Evolutionary conservation across 1,284 basidiomycete species (phyloP), one percentile per base, ranked within the genome.

Genomic region (Apiotrichum gamsii): DNA sequence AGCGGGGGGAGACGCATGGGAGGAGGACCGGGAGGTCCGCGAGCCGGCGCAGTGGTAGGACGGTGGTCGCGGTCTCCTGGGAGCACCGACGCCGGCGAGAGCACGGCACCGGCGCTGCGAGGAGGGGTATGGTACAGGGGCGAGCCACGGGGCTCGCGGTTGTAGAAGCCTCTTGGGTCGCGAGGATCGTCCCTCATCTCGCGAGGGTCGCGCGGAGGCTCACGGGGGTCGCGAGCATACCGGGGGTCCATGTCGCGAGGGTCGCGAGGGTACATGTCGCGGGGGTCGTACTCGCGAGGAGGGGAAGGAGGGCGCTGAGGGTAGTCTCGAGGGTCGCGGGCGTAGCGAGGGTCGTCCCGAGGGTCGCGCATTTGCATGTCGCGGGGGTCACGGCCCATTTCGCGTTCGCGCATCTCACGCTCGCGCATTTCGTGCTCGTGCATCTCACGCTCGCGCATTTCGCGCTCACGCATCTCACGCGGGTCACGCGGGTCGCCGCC

Each of bases 381-480:
- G n/a, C 40, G 39, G 14, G 39, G 39, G 16, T 43, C 41, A 5
- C 18, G 39, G 13, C 18, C 6, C 37, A 45, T 33, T 4, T 45
- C 43, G 3, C 43, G 34, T 30, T 48, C 47, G 9, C 43, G 47
- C 16, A 40, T 24, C 10, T 51, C 49, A 14, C 43, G 49, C 39
- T 45, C 39, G 8, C 32, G 46, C 9, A 36, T n/a, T 2, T 35
- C 49, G 4, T 37, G 30, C 2, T 11, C 25, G 32, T 36, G 38
- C 24, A 21, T 28, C 23, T 16, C 19, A 9, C 23, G 40, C 4
- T 35, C 49, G 4, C 41, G 30, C 2, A 13, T 25, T 25, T 36
- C 43, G 31, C 21, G 14, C 23, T 16, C 19, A 9, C 23, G 40
- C 16, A n/a, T 20, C 13, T 35, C 41, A 35, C 39, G 46, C 4